Percentiles rank a stretch among this genome's conserved stretches.
phyloP scores from a whole-genome alignment of 352 stramenopile genomes.

The Thalassiosira allenii region DNA sequence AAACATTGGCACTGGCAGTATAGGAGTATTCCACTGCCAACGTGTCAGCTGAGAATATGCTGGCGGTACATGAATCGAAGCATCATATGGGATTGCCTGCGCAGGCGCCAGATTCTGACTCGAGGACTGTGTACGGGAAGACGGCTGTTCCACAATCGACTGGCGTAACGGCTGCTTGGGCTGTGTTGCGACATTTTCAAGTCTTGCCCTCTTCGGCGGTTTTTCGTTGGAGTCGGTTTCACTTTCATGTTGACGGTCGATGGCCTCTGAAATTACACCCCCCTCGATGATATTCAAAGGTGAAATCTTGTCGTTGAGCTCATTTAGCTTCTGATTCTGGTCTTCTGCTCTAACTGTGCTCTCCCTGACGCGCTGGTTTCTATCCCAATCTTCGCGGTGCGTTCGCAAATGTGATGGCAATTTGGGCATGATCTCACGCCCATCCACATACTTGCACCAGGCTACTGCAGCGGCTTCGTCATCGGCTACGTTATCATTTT shows the following conservation, averaged over 20 bases:
- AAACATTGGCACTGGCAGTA: background rate
- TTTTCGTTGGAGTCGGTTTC: background rate
- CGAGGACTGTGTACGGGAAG: background rate
- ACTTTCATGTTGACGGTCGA: background rate
- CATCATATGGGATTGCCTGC: no score
- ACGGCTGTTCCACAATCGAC: background rate
- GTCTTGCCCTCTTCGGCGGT: background rate
- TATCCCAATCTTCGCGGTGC: constrained; percentile 4
- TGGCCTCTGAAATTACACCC: background rate
- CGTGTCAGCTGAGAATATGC: no score
- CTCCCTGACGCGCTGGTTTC: constrained; percentile 3
- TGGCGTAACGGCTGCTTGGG: background rate
- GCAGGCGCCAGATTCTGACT: no score
- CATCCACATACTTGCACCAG: constrained; percentile 62
- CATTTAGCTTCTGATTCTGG: background rate
- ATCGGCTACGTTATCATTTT: constrained; percentile 13
- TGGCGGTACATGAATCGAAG: no score
- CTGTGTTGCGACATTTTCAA: background rate
- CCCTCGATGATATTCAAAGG: background rate
- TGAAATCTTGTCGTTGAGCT: constrained; percentile 2
- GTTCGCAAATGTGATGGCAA: constrained; percentile 18
- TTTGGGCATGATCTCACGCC: constrained; percentile 9
- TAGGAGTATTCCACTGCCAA: no score
- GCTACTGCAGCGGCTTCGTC: constrained; percentile 16
- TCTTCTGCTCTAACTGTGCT: background rate